These are phyloP conservation scores for Microcyclosporella mali DNA, from an alignment of 2,329 filamentous ascomycete species.

Conservation along the genomic window DNA sequence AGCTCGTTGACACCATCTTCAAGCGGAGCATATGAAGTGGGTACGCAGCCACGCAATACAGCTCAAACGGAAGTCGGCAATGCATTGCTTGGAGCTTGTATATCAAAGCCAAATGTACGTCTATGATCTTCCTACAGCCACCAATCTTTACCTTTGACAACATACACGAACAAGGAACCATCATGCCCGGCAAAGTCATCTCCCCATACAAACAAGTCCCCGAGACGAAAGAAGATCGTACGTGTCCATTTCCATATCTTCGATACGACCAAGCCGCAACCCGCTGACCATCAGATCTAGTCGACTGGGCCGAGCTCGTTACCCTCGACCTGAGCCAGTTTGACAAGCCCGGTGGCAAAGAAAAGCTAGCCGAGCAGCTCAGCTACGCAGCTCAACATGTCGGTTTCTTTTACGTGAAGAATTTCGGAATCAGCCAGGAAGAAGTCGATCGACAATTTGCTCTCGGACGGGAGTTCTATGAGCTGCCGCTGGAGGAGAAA, in stretches of 20 bases:
- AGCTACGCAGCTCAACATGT: constrained; percentile 40
- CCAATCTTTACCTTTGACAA: background rate
- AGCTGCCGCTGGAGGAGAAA: constrained; percentile 52
- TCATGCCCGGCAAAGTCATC: constrained; percentile 17
- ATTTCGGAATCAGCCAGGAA: constrained; percentile 54
- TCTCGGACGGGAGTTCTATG: constrained; percentile 53
- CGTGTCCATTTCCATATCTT: background rate
- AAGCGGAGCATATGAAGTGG: constrained; percentile 9
- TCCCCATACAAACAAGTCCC: constrained; percentile 29
- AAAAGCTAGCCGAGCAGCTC: constrained; percentile 47
- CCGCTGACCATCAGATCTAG: constrained; percentile 4
- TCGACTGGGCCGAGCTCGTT: constrained; percentile 49
- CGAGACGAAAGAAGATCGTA: constrained; percentile 28
- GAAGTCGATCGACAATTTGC: constrained; percentile 56
- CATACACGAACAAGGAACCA: background rate
- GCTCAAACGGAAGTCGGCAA: constrained; percentile 5
- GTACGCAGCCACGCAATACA: constrained; percentile 4
- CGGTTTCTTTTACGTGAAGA: constrained; percentile 60
- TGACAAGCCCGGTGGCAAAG: constrained; percentile 48
- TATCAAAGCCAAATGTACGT: background rate
- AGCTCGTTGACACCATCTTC: constrained; percentile 19
- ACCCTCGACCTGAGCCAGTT: constrained; percentile 53
- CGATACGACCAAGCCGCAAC: too few species aligned
- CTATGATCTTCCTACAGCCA: background rate
- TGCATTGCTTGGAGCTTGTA: background rate